Percentiles rank a stretch among this genome's conserved stretches.
Evolutionary conservation across 2,329 filamentous ascomycete species (phyloP).

Genomic region (Coniella lustricola): DNA sequence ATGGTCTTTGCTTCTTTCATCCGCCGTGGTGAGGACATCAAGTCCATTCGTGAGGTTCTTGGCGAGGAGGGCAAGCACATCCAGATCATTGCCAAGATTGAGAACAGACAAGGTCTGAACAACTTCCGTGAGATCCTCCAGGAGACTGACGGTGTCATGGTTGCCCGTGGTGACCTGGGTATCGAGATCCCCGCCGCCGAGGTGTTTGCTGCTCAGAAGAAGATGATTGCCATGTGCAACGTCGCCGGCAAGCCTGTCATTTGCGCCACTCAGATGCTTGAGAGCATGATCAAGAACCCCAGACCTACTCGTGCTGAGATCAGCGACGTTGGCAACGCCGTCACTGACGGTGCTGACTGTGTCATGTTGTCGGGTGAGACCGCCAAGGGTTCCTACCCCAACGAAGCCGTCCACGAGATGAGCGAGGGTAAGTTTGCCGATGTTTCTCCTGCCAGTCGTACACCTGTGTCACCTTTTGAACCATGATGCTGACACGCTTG

Average conservation of each 20-base stretch:
- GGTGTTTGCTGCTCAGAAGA: constrained; percentile 99
- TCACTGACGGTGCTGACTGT: constrained; percentile 96
- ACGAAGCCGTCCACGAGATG: constrained; percentile 94
- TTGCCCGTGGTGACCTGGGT: constrained; percentile 94
- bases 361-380: constrained; percentile 99
- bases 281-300: constrained; percentile 99
- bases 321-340: constrained; percentile 95
- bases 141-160: constrained; percentile 99
- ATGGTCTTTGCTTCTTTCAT: constrained; percentile 99
- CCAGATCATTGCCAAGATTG: constrained; percentile 99
- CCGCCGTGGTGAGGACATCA: constrained; percentile 87
- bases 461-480: no score
- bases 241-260: constrained; percentile 97
- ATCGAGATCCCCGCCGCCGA: constrained; percentile 98
- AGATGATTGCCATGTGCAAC: constrained; percentile 99
- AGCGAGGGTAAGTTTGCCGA: constrained; percentile 57
- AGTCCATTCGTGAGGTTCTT: constrained; percentile 82
- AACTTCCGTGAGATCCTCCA: constrained; percentile 97
- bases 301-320: constrained; percentile 97
- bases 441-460: no score
- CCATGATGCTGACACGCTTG: background rate
- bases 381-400: constrained; percentile 92
- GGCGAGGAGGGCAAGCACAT: constrained; percentile 91
- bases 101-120: constrained; percentile 99
- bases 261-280: constrained; percentile 98